phyloP scores from a whole-genome alignment of 352 stramenopile genomes.

The Phytophthora pisi region DNA sequence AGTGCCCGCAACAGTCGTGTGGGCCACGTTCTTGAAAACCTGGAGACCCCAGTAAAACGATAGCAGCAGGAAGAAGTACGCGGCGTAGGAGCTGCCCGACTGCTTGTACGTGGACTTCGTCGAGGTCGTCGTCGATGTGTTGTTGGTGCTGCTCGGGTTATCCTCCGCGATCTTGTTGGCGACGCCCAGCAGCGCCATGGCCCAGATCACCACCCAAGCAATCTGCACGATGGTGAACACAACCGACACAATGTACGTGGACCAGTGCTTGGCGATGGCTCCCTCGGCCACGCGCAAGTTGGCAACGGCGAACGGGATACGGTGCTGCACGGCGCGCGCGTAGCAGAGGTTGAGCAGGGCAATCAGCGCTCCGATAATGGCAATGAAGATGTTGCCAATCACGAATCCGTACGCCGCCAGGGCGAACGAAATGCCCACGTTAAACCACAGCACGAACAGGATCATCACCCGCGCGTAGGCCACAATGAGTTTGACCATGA shows the following conservation, averaged over 20 bases:
- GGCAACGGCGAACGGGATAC: slow-evolving; percentile 94
- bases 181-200: slow-evolving; percentile 86
- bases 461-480: slow-evolving; percentile 84
- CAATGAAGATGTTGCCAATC: slow-evolving; percentile 73
- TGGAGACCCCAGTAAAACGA: slow-evolving; percentile 95
- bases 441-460: slow-evolving; percentile 88
- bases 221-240: slow-evolving; percentile 90
- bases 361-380: slow-evolving; percentile 66
- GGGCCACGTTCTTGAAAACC: slow-evolving; percentile 93
- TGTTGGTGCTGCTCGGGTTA: slow-evolving; percentile 43
- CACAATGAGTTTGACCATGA: slow-evolving; percentile 83
- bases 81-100: slow-evolving; percentile 41
- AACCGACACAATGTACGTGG: slow-evolving; percentile 88
- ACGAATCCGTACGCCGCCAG: slow-evolving; percentile 72
- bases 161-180: slow-evolving; percentile 75
- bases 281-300: slow-evolving; percentile 91
- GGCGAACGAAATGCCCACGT: slow-evolving; percentile 72
- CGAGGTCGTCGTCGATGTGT: slow-evolving; percentile 19
- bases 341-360: slow-evolving; percentile 87
- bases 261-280: slow-evolving; percentile 90
- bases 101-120: slow-evolving; percentile 43
- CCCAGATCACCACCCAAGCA: slow-evolving; percentile 90
- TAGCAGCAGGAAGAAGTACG: slow-evolving; percentile 64
- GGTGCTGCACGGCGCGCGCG: slow-evolving; percentile 79
- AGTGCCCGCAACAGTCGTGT: slow-evolving; percentile 92